Conservation (phyloP, 352 stramenopile species). For the Phytopythium sindhum region DNA sequence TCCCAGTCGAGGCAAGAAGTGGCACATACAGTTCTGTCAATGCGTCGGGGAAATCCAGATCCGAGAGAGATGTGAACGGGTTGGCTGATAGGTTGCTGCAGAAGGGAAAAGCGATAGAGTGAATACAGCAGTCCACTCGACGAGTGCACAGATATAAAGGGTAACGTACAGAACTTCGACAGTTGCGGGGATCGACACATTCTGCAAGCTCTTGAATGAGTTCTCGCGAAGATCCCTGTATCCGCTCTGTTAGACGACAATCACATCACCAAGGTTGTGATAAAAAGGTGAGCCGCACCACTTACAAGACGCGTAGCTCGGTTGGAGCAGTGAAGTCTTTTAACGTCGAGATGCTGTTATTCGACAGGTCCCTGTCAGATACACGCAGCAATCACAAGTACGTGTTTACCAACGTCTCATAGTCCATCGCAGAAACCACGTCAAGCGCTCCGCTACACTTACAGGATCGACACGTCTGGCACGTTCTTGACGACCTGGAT, state of each 20-base stretch:
- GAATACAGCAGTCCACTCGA: neutral
- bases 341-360: conserved; percentile 27
- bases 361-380: conserved; percentile 21
- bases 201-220: conserved; percentile 9
- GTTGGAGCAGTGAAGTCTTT: neutral
- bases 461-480: conserved; percentile 24
- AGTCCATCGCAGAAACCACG: neutral
- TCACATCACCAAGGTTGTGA: neutral
- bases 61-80: conserved; percentile 21
- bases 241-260: neutral
- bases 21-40: conserved; percentile 29
- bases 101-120: neutral
- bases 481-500: conserved; percentile 30
- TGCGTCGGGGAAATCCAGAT: conserved; percentile 17
- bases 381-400: neutral
- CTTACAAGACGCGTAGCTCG: conserved; percentile 1
- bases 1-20: neutral
- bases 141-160: neutral
- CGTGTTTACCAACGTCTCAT: neutral
- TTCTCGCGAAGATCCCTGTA: conserved; percentile 2
- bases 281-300: neutral
- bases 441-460: too few species aligned
- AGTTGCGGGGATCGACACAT: conserved; percentile 19
- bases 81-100: conserved; percentile 40
- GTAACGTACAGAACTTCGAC: conserved; percentile 30